Percentiles rank a stretch among this genome's conserved stretches.
These are phyloP conservation scores for Cystobasidium sp. DNA, from an alignment of 1,284 basidiomycete species.

Conservation along the genomic window DNA sequence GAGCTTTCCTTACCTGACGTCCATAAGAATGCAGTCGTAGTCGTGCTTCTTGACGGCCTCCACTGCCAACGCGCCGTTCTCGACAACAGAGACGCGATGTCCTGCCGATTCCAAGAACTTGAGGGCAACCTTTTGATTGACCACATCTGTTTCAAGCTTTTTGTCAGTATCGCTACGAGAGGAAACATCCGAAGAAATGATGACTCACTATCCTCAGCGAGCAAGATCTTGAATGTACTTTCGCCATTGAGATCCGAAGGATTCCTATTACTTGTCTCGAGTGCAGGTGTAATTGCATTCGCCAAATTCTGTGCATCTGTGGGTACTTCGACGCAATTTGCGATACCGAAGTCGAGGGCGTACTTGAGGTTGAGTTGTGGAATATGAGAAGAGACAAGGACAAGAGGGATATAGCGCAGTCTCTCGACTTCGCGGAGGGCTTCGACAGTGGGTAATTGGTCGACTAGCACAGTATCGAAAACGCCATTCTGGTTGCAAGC, in stretches of 20 bases:
- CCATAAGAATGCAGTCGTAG: constrained; percentile 68
- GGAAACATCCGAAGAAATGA: not conserved
- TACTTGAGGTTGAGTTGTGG: constrained; percentile 56
- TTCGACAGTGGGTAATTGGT: constrained; percentile 83
- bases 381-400: constrained; percentile 75
- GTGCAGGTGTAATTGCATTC: constrained; percentile 87
- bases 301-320: constrained; percentile 85
- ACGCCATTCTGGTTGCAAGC: constrained; percentile 72
- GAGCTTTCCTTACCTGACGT: constrained; percentile 63
- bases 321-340: constrained; percentile 88
- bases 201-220: constrained; percentile 81
- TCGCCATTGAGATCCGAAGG: constrained; percentile 61
- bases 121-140: constrained; percentile 95
- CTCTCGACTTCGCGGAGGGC: constrained; percentile 90
- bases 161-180: not conserved
- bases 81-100: constrained; percentile 93
- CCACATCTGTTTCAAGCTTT: constrained; percentile 64
- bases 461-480: constrained; percentile 94
- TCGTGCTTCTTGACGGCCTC: constrained; percentile 82
- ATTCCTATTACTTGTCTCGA: constrained; percentile 69
- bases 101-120: constrained; percentile 97
- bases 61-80: constrained; percentile 91
- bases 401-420: constrained; percentile 89
- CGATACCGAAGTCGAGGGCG: constrained; percentile 66
- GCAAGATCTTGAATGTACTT: constrained; percentile 86